These are phyloP conservation scores for Phytophthora sp. DNA, from an alignment of 352 stramenopile genomes.

Conservation along the genomic window DNA sequence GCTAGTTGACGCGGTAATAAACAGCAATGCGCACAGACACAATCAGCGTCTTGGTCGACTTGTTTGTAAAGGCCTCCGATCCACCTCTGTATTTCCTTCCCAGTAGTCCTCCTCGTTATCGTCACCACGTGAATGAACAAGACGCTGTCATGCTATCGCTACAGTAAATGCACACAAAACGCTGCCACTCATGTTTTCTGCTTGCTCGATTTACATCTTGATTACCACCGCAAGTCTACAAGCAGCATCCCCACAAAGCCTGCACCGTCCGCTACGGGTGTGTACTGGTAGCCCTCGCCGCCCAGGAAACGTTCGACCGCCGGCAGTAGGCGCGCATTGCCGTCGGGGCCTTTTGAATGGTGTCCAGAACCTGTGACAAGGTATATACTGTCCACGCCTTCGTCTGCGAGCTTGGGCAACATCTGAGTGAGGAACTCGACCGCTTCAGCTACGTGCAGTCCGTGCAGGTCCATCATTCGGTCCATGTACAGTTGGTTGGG, in stretches of 20 bases:
- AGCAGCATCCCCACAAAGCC: slow-evolving; percentile 87
- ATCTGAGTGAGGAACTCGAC: slow-evolving; percentile 80
- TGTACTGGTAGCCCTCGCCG: slow-evolving; percentile 78
- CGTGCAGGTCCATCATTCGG: slow-evolving; percentile 83
- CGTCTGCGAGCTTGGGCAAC: slow-evolving; percentile 72
- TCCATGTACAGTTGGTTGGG: slow-evolving; percentile 78
- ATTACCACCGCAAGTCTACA: slow-evolving; percentile 82
- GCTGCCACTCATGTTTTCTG: slow-evolving; percentile 27
- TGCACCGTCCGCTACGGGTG: slow-evolving; percentile 66
- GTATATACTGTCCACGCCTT: slow-evolving; percentile 78
- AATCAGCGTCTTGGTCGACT: too few species aligned
- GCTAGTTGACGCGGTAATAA: slow-evolving; percentile 11
- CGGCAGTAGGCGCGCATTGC: slow-evolving; percentile 72
- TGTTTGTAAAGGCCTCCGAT: slow-evolving; percentile 5
- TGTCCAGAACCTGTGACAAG: slow-evolving; percentile 85
- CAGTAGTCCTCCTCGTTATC: slow-evolving; percentile 8
- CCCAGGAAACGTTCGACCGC: slow-evolving; percentile 82
- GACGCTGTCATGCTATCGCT: slow-evolving; percentile 1
- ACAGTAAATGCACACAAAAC: slow-evolving; percentile 15
- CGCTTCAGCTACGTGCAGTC: slow-evolving; percentile 79
- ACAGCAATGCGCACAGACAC: slow-evolving; percentile 2
- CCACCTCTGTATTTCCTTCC: slow-evolving; percentile 12
- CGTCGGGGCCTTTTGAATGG: slow-evolving; percentile 74
- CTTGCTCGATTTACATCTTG: slow-evolving; percentile 25
- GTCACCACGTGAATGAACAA: slow-evolving; percentile 9